Evolutionary conservation across 2,329 filamentous ascomycete species (phyloP), one percentile per base, ranked within the genome.

Genomic region (Aspergillus arachidicola): DNA sequence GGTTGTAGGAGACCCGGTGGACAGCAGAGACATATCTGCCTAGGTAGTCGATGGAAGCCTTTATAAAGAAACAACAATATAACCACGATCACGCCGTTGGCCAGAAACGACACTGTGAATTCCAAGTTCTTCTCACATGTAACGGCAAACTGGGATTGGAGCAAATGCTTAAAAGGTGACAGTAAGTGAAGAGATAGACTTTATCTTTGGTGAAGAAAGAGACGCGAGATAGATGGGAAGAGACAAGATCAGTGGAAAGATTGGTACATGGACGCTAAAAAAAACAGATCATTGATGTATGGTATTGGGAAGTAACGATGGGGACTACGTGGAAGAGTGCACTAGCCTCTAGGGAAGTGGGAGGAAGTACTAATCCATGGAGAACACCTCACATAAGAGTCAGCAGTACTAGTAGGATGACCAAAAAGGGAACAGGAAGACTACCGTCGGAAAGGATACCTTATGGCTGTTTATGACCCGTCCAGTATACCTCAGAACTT

Each of bases 1-100:
- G 59, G 68, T 63, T 34, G 64, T 72, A 32, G 73, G 64, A 34
- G 74, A 71, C 26, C 63, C 67, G 19, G 66, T 65, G 30, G 70
- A 66, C 30, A 71, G 60, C 41, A 74, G 69, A 59, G 75, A 70
- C 75, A 78, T 77, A 16, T 56, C 70, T 60, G 51, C 36, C 28
- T 59, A 56, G 34, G 45, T 23, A 45, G 43, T 57, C 14, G 21
- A 57, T n/a, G 30, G 16, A 57, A 48, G 34, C 9, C 30, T 23
- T 48, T 62, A 32, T 12, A 64, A 54, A 57, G 38, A 64, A 69
- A 63, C 30, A 62, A 65, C 56, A 61, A 58, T 61, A 54, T 60
- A 62, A 59, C 60, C n/a, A 28, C 57, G 61, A 38, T 60, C 60
- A 62, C 32, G 59, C 21, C 61, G 60, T 30, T 19, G 7, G 23